Percentiles rank a stretch among this genome's conserved stretches.
Conservation (phyloP, 2,329 filamentous ascomycete species). For the Phialocephala subalpina region DNA sequence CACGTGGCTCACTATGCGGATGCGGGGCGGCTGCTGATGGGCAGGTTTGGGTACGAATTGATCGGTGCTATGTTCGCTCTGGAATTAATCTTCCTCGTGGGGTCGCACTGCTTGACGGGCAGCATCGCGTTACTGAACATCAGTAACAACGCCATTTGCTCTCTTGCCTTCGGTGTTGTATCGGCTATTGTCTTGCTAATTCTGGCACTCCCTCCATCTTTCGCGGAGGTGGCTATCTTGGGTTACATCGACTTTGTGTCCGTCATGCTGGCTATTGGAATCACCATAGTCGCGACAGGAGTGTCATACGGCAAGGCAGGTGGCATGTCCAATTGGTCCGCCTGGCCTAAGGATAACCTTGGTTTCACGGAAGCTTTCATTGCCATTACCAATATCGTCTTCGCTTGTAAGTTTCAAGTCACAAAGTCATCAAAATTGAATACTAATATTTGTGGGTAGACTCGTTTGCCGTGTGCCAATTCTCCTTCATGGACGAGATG, state of each 20-base stretch:
- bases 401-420: constrained; percentile 54
- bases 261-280: constrained; percentile 54
- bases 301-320: constrained; percentile 38
- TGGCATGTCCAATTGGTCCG: constrained; percentile 30
- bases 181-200: constrained; percentile 60
- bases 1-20: constrained; percentile 52
- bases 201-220: constrained; percentile 62
- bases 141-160: constrained; percentile 61
- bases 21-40: constrained; percentile 61
- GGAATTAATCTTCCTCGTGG: constrained; percentile 68
- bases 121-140: constrained; percentile 66
- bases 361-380: constrained; percentile 56
- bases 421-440: neutral
- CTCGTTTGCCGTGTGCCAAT: constrained; percentile 44
- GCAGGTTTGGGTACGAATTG: constrained; percentile 58
- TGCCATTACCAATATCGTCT: constrained; percentile 64
- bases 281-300: constrained; percentile 64
- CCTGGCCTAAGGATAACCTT: constrained; percentile 42
- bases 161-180: constrained; percentile 61
- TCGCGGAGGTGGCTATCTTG: constrained; percentile 62
- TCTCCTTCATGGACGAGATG: constrained; percentile 43
- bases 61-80: constrained; percentile 59
- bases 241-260: constrained; percentile 62
- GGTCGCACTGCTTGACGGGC: constrained; percentile 67
- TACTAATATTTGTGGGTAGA: constrained; percentile 4